Base-by-base conservation (phyloP, 495 filamentous ascomycete genomes). In the Neurospora cerealis region DNA sequence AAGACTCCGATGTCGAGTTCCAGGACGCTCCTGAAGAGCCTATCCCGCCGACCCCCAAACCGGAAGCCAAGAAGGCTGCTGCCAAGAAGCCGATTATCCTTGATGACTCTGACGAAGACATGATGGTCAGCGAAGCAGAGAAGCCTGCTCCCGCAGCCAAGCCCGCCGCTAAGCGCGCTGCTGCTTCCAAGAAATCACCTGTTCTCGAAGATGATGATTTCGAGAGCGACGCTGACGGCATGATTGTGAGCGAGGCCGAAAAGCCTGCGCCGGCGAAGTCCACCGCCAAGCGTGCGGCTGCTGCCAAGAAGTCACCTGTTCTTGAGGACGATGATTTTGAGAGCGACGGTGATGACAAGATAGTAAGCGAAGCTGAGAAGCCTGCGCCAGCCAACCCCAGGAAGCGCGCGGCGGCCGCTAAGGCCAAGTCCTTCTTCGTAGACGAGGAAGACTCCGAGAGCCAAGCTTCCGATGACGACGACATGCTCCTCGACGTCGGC, bases 401-500 rank as follows among this genome's bases (percentile, higher is more conserved):
- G 36, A 69, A 71, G 72, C 72, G 54, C 69, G 38, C 36, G 19
- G 75, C 75, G 7, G 75, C 77, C 2, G 37, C 75, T 1, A 77
- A 77, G 44, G 62, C 74, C 19, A 77, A 78, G 46, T 38, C 75
- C 5, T 37, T 48, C n/a, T 73, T 71, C 38, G 78, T 83, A 40
- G 82, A 86, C 24, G 86, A 88, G 73, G 74, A 82, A 42, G 83
- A 85, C 21, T 72, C 71, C 37, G 80, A 81, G 6, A 83, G 83
- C 69, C 28, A 66, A 66, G 54, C 54, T 66, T 66, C 54, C 19
- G 84, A 83, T 54, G 84, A 90, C 72, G 89, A 88, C 77, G 90
- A 93, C 74, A 83, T 93, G 81, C 89, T 97, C 70, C 92, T 91
- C 66, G 93, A 98, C 80, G 92, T 97, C 71, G 93, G 90, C 80